These are phyloP conservation scores for Tagetes patula DNA, from an alignment of 129 eudicot species.

Conservation along the genomic window DNA sequence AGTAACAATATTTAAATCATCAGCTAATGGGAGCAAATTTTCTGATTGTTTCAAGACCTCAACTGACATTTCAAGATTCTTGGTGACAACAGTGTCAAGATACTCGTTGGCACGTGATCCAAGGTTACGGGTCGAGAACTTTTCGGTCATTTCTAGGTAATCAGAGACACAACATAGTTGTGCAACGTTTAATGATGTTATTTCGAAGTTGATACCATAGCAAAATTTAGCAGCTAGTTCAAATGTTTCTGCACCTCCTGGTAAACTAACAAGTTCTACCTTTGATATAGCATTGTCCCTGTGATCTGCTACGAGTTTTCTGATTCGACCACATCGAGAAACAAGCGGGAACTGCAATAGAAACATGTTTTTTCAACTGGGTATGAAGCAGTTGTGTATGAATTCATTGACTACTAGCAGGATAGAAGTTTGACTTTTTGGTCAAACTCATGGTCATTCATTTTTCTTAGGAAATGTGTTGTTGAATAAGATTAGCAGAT, in stretches of 20 bases:
- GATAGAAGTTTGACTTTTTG: slow-evolving; percentile 23
- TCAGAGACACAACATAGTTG: slow-evolving; percentile 79
- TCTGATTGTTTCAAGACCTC: slow-evolving; percentile 88
- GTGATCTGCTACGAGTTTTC: slow-evolving; percentile 71
- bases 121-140: slow-evolving; percentile 69
- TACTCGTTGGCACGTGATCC: slow-evolving; percentile 78
- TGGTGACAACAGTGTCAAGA: slow-evolving; percentile 71
- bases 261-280: slow-evolving; percentile 74
- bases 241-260: slow-evolving; percentile 84
- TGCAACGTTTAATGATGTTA: slow-evolving; percentile 82
- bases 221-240: slow-evolving; percentile 98
- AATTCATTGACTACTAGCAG: not conserved
- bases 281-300: slow-evolving; percentile 68
- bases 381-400: not conserved
- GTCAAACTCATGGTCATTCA: slow-evolving; percentile 6
- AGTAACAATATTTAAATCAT: slow-evolving; percentile 59
- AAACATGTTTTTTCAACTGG: not conserved
- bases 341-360: slow-evolving; percentile 87
- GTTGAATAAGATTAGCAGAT: not conserved
- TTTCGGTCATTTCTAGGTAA: slow-evolving; percentile 94
- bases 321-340: slow-evolving; percentile 81
- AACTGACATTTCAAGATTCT: slow-evolving; percentile 85
- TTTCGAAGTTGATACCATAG: slow-evolving; percentile 88
- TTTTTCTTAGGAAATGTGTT: not conserved
- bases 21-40: slow-evolving; percentile 81